These are phyloP conservation scores for Heliocybe sulcata DNA, from an alignment of 1,284 basidiomycete genomes.

Conservation along the genomic window DNA sequence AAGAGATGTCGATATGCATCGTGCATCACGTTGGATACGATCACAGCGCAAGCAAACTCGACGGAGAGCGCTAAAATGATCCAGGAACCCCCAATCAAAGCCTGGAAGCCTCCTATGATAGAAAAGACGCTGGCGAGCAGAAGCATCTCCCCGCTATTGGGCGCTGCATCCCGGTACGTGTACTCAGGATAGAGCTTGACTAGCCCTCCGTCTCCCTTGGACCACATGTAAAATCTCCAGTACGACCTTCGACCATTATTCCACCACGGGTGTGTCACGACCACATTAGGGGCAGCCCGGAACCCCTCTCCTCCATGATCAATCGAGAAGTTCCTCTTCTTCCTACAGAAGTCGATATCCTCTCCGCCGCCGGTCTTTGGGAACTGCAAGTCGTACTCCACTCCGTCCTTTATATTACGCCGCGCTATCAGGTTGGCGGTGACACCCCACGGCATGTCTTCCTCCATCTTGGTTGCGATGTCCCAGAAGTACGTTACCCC, in stretches of 20 bases:
- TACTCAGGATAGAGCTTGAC: constrained; percentile 38
- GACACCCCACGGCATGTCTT: constrained; percentile 54
- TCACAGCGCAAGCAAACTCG: constrained; percentile 19
- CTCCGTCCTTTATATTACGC: constrained; percentile 34
- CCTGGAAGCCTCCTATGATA: constrained; percentile 9
- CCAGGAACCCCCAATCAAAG: constrained; percentile 7
- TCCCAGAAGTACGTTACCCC: constrained; percentile 59
- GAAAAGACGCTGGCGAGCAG: constrained; percentile 19
- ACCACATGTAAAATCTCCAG: constrained; percentile 52
- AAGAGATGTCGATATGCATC: constrained; percentile 41
- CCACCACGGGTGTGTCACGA: constrained; percentile 55
- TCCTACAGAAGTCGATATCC: constrained; percentile 52
- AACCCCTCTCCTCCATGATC: constrained; percentile 32
- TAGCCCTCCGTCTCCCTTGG: constrained; percentile 47
- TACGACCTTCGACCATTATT: constrained; percentile 39
- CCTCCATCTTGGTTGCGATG: constrained; percentile 41
- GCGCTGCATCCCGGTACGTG: constrained; percentile 36
- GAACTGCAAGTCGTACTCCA: constrained; percentile 37
- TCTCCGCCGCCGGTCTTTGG: constrained; percentile 62
- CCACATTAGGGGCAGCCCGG: constrained; percentile 36
- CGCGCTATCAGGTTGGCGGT: constrained; percentile 50
- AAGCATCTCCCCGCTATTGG: constrained; percentile 43
- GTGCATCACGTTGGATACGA: constrained; percentile 36
- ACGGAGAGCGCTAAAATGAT: constrained; percentile 14
- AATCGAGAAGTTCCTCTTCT: constrained; percentile 35